Base-by-base conservation (phyloP, 2,329 filamentous ascomycete genomes). In the Sporothrix mexicana region DNA sequence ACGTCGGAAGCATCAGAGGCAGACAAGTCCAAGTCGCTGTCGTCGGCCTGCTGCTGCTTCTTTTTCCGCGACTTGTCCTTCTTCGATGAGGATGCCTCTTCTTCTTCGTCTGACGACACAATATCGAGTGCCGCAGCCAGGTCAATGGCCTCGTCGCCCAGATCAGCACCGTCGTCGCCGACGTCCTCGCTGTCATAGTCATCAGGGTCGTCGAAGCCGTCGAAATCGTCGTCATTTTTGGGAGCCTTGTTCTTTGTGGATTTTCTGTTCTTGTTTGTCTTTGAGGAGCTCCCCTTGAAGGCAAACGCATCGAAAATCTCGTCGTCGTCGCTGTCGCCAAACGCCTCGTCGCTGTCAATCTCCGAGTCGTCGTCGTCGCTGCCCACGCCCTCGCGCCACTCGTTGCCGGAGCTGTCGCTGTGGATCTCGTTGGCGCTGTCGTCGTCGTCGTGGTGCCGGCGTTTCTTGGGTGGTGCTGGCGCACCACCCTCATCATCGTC, bases 321-420 rank as follows among this genome's bases (percentile, higher is more conserved):
- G 78, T 96, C 95, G 78, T 96, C 91, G 78, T 97, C 95, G 77
- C 93, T 96, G 76, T 93, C 91, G 3, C 94, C 93, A 85, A 97
- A 94, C 1, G 95, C 95, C 78, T 97, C 93, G 79, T 91, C 88
- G 77, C 87, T 89, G 76, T 91, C 89, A 70, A 90, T 87, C 74
- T 90, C 88, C 5, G 88, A 90, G 76, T 91, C 88, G 23, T 90
- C 86, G 51, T 90, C 88, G 45, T 87, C 86, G 17, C 83, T 84
- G 25, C 84, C 85, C 6, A 88, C 85, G 36, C 95, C 94, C 69
- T 97, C 85, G 68, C 87, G 91, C 94, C 94, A 97, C 78, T 93
- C 90, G 77, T 97, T 93, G 25, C 94, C 94, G 74, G 95, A 93
- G 74, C 92, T 93, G 79, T 97, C 95, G 77, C 91, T 95, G 10